Evolutionary conservation across 2,329 filamentous ascomycete species (phyloP), one percentile per base, ranked within the genome.

Genomic region (Paraconiothyrium sp.): DNA sequence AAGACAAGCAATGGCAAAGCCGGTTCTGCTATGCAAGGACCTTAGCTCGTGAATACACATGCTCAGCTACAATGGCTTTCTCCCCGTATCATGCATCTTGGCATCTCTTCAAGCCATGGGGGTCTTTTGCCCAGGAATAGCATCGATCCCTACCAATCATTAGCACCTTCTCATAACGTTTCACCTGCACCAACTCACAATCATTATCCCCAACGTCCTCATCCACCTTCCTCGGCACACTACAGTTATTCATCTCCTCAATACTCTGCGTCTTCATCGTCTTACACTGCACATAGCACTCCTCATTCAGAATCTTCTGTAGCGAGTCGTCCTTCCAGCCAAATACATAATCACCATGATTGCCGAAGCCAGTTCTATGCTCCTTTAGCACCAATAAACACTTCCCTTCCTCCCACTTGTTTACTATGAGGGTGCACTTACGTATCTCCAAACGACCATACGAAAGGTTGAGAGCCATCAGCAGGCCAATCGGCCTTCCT

Each of bases 321-420:
- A 85, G 79, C 10, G 79, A 74, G 69, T 84, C 76, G 62, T 77
- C 81, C 70, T 84, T 81, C 83, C 83, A 85, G 59, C 83, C 83
- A 69, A 85, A 85, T 60, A 85, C 72, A 70, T 85, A 85, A 72
- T 85, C 83, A 27, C 82, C 83, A 72, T 85, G 83, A 30, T 83
- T 83, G 2, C 82, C 83, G 24, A 80, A 78, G 34, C 83, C 83
- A 41, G 79, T 80, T 48, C 75, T 66, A 35, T n/a, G 41, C 11
- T 7, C 1, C 24, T 2, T 37, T 16, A 35, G 41, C 13, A 20
- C 47, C 54, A 50, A 27, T 30, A 30, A 4, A 2, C 2, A 6
- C 27, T 30, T 30, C 27, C 27, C 27, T 6, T 30, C 27, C 27
- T 30, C 27, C 27, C 27, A 30, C 27, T 30, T 30, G 20, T 16